Conservation (phyloP, 805 yeast genomes). For the Kregervanrija delftensis region DNA sequence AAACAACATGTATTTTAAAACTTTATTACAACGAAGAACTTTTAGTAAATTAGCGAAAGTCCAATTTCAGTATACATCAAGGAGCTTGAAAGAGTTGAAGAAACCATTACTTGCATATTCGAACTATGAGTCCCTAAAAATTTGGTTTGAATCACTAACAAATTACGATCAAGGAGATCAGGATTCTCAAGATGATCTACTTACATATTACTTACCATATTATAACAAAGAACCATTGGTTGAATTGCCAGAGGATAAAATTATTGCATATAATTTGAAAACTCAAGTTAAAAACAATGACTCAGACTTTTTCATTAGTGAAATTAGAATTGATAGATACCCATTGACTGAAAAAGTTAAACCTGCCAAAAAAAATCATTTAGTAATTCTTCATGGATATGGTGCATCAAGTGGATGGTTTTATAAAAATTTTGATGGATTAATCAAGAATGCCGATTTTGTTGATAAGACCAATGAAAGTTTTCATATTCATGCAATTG, state of each 20-base stretch:
- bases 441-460: constrained; percentile 25
- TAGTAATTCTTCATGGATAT: constrained; percentile 52
- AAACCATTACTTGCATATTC: too few relatives aligned
- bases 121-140: constrained; percentile 12
- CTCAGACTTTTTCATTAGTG: constrained; percentile 17
- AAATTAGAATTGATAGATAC: constrained; percentile 19
- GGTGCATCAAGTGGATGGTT: constrained; percentile 52
- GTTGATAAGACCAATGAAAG: constrained; percentile 9
- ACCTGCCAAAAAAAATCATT: constrained; percentile 19
- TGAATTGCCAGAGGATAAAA: constrained; percentile 4
- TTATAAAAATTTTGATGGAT: constrained; percentile 43
- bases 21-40: too few relatives aligned
- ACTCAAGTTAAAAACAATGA: constrained; percentile 9
- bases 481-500: constrained; percentile 33
- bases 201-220: constrained; percentile 20
- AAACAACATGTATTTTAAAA: too few relatives aligned
- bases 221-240: constrained; percentile 13
- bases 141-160: constrained; percentile 19
- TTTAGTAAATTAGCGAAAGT: too few relatives aligned
- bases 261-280: constrained; percentile 14
- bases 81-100: constrained; percentile 1
- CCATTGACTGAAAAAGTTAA: neutral
- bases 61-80: neutral
- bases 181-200: constrained; percentile 19
- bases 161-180: constrained; percentile 16